Base-by-base conservation (phyloP, 257 asterid species). In the Solanum paucissectum region DNA sequence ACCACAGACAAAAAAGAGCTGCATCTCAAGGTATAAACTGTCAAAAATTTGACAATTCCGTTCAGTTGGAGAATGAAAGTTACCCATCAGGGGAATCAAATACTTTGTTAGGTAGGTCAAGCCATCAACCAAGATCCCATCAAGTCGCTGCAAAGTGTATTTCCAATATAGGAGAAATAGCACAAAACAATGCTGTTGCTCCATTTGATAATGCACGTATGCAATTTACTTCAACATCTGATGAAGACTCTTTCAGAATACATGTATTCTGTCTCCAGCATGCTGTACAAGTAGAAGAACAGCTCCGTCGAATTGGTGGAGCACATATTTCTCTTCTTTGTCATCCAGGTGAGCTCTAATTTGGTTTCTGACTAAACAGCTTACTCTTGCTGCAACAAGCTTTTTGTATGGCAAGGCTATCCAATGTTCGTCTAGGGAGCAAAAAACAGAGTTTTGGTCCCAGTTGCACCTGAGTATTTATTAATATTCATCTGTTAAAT, bases 181-280 rank as follows among this genome's bases (percentile, higher is more conserved):
- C 90, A 60, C 87, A 62, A 60, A 86, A 88, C 83, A 74, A 86
- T 84, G 90, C 85, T 88, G 88, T 76, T 69, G 84, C 89, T 88
- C 90, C 89, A 29, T 46, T 88, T 60, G 92, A 89, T 84, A 89
- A 83, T 90, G 86, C 85, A 46, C 36, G 81, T 69, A 87, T 85
- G 37, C 89, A 92, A 82, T 89, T 90, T 85, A 20, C 94, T 77
- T 46, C 92, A 32, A 92, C 90, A 88, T 90, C 94, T 37, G 95
- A 96, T 86, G 98, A 92, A 87, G 99, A 97, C 89, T 94, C 98
- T 91, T 95, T 95, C 87, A 93, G 98, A 83, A 93, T 93, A 93
- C 99, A 97, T 86, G 96, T 97, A 84, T 97, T 97, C 92, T 97
- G 99, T 89, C 99, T 97, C 83, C 93, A 97, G 88, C 99, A 96